Evolutionary conservation across 2,329 filamentous ascomycete species (phyloP).

Genomic region (Trichoderma hamatum): DNA sequence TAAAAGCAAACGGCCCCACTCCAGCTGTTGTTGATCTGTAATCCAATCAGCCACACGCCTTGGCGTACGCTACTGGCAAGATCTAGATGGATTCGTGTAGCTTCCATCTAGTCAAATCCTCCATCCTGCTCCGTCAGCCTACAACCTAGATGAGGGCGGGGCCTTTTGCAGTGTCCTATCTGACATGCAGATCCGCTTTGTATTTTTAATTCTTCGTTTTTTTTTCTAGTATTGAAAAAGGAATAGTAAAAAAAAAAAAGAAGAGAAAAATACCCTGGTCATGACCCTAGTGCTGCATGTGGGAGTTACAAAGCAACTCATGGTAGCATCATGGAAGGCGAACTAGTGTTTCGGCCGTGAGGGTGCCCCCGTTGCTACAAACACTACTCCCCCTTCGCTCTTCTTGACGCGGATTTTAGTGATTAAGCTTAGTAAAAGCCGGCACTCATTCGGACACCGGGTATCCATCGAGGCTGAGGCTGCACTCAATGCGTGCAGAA

Average conservation of each 20-base stretch:
- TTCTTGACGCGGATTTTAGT: slow-evolving; percentile 5
- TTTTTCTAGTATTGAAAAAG: neutral
- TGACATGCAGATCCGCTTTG: neutral
- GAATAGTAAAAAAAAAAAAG: neutral
- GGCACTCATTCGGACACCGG: slow-evolving; percentile 9
- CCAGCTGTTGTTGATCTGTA: slow-evolving; percentile 19
- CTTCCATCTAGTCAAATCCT: neutral
- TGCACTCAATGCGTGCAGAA: neutral
- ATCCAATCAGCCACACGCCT: neutral
- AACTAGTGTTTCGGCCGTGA: neutral
- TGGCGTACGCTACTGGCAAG: neutral
- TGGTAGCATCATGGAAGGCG: neutral
- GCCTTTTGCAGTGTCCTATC: neutral
- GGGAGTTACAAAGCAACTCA: slow-evolving; percentile 12
- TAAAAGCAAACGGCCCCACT: slow-evolving; percentile 2
- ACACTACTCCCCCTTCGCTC: neutral
- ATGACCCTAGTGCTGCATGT: no score
- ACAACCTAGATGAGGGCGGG: neutral
- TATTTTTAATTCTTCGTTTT: neutral
- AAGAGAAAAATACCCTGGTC: neutral
- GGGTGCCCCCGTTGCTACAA: neutral
- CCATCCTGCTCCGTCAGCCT: slow-evolving; percentile 14
- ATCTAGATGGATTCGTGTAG: slow-evolving; percentile 16
- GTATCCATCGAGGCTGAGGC: neutral
- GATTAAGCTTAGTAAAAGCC: slow-evolving; percentile 20